Conservation (phyloP, 2,329 filamentous ascomycete species). For the Microdochium bolleyi region DNA sequence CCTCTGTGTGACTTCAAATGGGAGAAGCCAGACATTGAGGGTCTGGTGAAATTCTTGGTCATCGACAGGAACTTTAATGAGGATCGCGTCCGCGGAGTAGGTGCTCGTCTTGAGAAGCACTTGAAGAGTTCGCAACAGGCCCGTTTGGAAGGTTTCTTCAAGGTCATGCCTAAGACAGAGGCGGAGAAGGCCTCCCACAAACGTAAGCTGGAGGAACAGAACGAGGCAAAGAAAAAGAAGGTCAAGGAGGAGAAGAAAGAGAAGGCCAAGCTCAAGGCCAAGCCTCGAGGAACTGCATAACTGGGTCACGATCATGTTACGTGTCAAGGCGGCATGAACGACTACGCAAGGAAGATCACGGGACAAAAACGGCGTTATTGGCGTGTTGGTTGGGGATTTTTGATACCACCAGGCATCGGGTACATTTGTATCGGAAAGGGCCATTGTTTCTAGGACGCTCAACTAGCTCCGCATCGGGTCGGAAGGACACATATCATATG, state of each 20-base stretch:
- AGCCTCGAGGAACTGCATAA: conserved; percentile 55
- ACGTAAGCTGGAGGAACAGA: conserved; percentile 87
- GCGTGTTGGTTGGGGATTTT: not conserved
- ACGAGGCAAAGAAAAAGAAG: conserved; percentile 91
- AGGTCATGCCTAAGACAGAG: conserved; percentile 80
- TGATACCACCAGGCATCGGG: not conserved
- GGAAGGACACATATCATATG: conserved; percentile 32
- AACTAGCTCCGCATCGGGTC: not conserved
- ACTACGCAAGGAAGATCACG: not conserved
- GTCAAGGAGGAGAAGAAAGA: conserved; percentile 90
- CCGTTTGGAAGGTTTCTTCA: conserved; percentile 93
- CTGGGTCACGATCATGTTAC: too few species aligned
- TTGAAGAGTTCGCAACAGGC: conserved; percentile 87
- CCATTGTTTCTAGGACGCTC: not conserved
- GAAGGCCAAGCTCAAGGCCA: conserved; percentile 84
- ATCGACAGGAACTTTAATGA: conserved; percentile 96
- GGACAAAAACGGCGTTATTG: not conserved
- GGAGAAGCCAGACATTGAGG: conserved; percentile 88
- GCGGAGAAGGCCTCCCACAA: conserved; percentile 79
- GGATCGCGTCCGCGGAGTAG: conserved; percentile 77
- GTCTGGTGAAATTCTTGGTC: conserved; percentile 82
- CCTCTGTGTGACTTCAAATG: conserved; percentile 95
- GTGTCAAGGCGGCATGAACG: too few species aligned
- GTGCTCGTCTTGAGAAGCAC: conserved; percentile 76
- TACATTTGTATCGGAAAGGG: not conserved